Conservation (phyloP, 352 stramenopile species). For the Thraustochytrium sp. region DNA sequence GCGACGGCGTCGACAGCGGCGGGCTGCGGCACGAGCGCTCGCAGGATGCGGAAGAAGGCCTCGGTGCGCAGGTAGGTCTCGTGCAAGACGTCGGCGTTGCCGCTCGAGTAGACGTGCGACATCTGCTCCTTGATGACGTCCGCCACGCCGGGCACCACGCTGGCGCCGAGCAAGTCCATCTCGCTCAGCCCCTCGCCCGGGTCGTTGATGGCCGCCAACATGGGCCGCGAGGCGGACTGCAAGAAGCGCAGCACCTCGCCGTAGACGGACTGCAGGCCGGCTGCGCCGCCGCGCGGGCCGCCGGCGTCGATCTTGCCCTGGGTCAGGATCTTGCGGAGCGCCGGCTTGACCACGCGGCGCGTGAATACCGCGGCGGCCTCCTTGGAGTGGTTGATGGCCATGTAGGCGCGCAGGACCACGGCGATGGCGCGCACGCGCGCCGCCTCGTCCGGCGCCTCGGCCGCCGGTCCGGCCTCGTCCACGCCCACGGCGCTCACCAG, state of each 20-base stretch:
- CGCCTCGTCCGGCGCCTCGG: not conserved
- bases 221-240: not conserved
- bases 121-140: slow-evolving; percentile 31
- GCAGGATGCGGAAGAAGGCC: not conserved
- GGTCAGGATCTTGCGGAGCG: not conserved
- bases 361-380: not conserved
- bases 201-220: not conserved
- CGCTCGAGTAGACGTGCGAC: slow-evolving; percentile 19
- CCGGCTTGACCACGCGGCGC: not conserved
- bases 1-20: not conserved
- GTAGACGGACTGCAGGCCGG: not conserved
- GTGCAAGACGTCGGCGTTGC: slow-evolving; percentile 1
- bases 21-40: not conserved
- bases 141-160: not conserved
- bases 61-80: slow-evolving; percentile 1
- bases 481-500: not conserved
- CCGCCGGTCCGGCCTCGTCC: not conserved
- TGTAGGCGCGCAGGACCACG: slow-evolving; percentile 4
- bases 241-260: slow-evolving; percentile 8
- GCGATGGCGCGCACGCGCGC: not conserved
- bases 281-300: not conserved
- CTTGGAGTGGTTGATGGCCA: slow-evolving; percentile 2
- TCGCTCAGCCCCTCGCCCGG: not conserved
- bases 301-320: slow-evolving; percentile 15
- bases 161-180: slow-evolving; percentile 11